Conservation (phyloP, 2,329 filamentous ascomycete species). For the Alternaria novae-zelandiae region DNA sequence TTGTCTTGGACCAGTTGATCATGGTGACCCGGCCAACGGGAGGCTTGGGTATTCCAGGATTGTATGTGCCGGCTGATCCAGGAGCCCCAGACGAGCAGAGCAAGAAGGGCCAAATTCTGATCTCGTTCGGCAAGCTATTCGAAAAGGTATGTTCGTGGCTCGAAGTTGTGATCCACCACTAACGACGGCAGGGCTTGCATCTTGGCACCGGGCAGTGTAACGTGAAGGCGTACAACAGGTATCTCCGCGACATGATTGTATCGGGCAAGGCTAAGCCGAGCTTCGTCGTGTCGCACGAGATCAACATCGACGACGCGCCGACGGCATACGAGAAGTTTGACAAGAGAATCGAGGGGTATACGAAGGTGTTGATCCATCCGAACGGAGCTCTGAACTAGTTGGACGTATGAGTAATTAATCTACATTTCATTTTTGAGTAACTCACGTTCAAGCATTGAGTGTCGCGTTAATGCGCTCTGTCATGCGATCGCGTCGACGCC, state of each 20-base stretch:
- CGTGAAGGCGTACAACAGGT: slow-evolving; percentile 71
- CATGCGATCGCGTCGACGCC: background rate
- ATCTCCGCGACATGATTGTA: slow-evolving; percentile 70
- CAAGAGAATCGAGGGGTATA: slow-evolving; percentile 69
- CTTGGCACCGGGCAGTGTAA: slow-evolving; percentile 71
- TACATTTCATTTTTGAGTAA: background rate
- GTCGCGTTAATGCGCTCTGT: background rate
- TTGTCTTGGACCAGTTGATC: slow-evolving; percentile 70
- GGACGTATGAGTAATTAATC: slow-evolving; percentile 8
- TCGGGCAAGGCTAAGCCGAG: slow-evolving; percentile 68
- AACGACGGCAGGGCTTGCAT: slow-evolving; percentile 58
- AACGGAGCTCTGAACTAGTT: slow-evolving; percentile 56
- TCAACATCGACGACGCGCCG: slow-evolving; percentile 66
- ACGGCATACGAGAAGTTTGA: slow-evolving; percentile 71
- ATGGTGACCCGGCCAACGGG: slow-evolving; percentile 66
- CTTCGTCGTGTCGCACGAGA: slow-evolving; percentile 71
- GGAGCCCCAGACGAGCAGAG: slow-evolving; percentile 67
- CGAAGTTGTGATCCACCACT: background rate
- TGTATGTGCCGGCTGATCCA: slow-evolving; percentile 63
- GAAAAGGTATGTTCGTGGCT: slow-evolving; percentile 60
- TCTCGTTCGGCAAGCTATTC: slow-evolving; percentile 72
- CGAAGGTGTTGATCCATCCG: slow-evolving; percentile 71
- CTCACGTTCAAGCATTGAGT: background rate
- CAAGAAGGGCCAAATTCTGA: slow-evolving; percentile 67
- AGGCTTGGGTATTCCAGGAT: slow-evolving; percentile 66